Conservation (phyloP, 176 grass and related monocot species). For the Cenchrus purpureus region DNA sequence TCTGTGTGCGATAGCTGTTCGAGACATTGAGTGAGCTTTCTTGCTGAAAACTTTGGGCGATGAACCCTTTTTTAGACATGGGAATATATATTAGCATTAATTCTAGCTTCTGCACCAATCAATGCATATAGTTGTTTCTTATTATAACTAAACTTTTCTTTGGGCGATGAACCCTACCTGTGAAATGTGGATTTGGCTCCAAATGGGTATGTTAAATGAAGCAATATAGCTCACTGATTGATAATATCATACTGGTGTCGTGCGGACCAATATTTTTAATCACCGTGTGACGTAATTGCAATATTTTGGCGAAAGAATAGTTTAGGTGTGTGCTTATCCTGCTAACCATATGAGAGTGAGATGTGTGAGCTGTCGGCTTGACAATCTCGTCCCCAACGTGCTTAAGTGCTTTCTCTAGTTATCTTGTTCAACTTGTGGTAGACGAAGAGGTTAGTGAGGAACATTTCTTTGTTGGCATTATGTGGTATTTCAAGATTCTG, state of each 20-base stretch:
- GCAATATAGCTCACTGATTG: constrained; percentile 24
- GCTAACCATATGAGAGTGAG: constrained; percentile 8
- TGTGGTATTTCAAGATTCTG: constrained; percentile 15
- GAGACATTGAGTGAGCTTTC: not conserved
- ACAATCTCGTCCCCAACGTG: not conserved
- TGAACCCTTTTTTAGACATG: no score
- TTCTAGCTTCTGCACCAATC: no score
- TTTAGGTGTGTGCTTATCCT: constrained; percentile 35
- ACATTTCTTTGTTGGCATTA: constrained; percentile 19
- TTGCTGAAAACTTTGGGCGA: not conserved
- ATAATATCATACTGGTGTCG: not conserved
- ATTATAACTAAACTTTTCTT: no score
- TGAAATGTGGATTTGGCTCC: not conserved
- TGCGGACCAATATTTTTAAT: not conserved
- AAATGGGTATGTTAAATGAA: constrained; percentile 31
- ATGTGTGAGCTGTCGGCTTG: constrained; percentile 32
- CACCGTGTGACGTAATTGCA: constrained; percentile 24
- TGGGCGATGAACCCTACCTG: no score
- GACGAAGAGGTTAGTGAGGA: not conserved
- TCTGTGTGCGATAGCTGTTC: not conserved
- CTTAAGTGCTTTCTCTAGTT: no score
- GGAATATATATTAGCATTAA: no score
- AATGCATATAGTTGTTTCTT: no score
- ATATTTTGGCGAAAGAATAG: not conserved
- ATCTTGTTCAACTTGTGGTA: constrained; percentile 32